These are phyloP conservation scores for Isabelozyma heimii DNA, from an alignment of 805 yeast genomes.

Conservation along the genomic window DNA sequence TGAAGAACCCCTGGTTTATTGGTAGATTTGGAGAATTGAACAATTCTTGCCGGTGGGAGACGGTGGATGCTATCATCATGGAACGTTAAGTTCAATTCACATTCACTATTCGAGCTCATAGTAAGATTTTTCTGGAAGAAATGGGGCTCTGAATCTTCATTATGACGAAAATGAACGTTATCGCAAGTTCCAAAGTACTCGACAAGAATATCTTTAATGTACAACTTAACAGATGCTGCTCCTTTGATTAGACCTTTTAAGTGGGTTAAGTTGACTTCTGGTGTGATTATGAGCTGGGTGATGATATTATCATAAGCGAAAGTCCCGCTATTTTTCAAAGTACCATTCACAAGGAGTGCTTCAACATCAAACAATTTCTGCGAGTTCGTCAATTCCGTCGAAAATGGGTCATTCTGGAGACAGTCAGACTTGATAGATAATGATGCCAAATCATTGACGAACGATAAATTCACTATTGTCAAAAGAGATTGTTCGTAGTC, in stretches of 20 bases:
- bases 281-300: slow-evolving; percentile 16
- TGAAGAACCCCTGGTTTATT: slow-evolving; percentile 20
- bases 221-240: slow-evolving; percentile 1
- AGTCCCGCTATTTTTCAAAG: slow-evolving; percentile 5
- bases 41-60: slow-evolving; percentile 5
- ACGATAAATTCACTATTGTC: neutral
- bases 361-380: slow-evolving; percentile 12
- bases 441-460: neutral
- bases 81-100: slow-evolving; percentile 3
- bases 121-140: neutral
- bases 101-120: neutral
- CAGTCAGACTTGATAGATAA: neutral
- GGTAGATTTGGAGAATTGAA: slow-evolving; percentile 19
- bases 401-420: neutral
- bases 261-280: slow-evolving; percentile 4
- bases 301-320: slow-evolving; percentile 14
- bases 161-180: neutral
- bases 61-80: slow-evolving; percentile 1
- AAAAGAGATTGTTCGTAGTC: slow-evolving; percentile 12
- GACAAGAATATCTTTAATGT: slow-evolving; percentile 9
- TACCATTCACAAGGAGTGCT: slow-evolving; percentile 12
- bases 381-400: neutral
- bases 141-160: neutral
- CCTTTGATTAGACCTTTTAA: slow-evolving; percentile 6
- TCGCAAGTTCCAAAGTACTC: neutral